phyloP scores from a whole-genome alignment of 345 rosid species.

The Arabis alpina region DNA sequence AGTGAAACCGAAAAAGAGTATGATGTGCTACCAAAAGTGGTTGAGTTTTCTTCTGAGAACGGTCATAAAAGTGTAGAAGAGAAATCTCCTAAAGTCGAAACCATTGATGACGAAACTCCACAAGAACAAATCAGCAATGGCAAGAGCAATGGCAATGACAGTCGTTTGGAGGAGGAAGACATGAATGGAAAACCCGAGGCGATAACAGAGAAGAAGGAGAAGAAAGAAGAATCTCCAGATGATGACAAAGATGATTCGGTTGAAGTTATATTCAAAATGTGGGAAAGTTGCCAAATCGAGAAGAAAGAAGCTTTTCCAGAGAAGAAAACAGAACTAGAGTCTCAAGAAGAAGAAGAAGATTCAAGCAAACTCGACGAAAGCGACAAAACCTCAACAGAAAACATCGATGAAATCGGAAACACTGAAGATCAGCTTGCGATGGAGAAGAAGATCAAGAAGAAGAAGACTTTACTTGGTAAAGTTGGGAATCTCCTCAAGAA shows the following conservation, averaged over 20 bases:
- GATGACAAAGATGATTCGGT: slow-evolving; percentile 68
- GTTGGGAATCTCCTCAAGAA: slow-evolving; percentile 95
- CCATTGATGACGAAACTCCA: slow-evolving; percentile 41
- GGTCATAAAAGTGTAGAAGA: slow-evolving; percentile 82
- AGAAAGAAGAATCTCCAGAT: slow-evolving; percentile 46
- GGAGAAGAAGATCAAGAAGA: slow-evolving; percentile 66
- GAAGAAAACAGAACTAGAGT: slow-evolving; percentile 70
- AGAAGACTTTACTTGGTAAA: slow-evolving; percentile 86
- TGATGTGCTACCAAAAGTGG: slow-evolving; percentile 91
- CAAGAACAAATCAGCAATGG: slow-evolving; percentile 43
- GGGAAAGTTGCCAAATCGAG: slow-evolving; percentile 98
- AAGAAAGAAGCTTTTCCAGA: slow-evolving; percentile 90
- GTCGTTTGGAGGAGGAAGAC: slow-evolving; percentile 49
- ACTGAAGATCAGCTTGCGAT: slow-evolving; percentile 56
- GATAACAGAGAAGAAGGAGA: slow-evolving; percentile 47
- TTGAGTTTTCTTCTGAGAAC: slow-evolving; percentile 92
- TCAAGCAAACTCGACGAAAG: slow-evolving; percentile 63
- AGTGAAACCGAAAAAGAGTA: slow-evolving; percentile 90
- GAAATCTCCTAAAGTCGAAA: slow-evolving; percentile 52
- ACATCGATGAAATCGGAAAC: slow-evolving; percentile 51
- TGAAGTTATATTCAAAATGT: slow-evolving; percentile 83
- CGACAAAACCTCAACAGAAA: slow-evolving; percentile 64
- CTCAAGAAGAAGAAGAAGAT: slow-evolving; percentile 77
- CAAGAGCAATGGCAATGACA: slow-evolving; percentile 35
- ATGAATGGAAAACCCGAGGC: slow-evolving; percentile 55